Percentiles rank a stretch among this genome's conserved stretches.
phyloP scores from a whole-genome alignment of 257 asterid species.

The Phtheirospermum japonicum region DNA sequence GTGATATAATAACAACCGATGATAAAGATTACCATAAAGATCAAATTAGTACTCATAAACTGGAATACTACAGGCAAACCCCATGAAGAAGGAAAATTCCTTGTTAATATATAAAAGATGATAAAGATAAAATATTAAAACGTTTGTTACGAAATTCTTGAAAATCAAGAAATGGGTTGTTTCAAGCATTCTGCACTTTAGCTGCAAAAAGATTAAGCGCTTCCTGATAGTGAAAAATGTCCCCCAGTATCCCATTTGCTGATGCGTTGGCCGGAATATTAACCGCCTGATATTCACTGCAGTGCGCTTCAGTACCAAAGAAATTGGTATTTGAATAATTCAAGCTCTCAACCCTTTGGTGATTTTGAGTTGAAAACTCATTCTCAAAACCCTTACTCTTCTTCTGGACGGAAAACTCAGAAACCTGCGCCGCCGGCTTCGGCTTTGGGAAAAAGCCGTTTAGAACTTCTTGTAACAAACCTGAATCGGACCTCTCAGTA shows the following conservation, averaged over 20 bases:
- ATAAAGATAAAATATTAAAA: no score
- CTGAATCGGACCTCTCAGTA: conserved; percentile 40
- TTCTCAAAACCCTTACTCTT: neutral
- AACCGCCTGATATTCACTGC: conserved; percentile 21
- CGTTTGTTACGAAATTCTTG: no score
- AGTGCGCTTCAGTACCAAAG: conserved; percentile 16
- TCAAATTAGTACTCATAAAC: no score
- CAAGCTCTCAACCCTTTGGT: no score
- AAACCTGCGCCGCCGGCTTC: conserved; percentile 27
- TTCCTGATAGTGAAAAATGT: conserved; percentile 38
- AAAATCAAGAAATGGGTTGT: no score
- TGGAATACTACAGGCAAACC: no score
- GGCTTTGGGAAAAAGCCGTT: conserved; percentile 40
- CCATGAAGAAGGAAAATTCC: no score
- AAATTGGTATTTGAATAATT: neutral
- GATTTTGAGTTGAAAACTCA: no score
- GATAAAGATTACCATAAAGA: no score
- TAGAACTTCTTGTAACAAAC: conserved; percentile 38
- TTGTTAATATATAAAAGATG: no score
- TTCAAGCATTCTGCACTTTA: conserved; percentile 31
- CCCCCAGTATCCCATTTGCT: conserved; percentile 32
- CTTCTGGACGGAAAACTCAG: neutral
- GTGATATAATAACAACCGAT: no score
- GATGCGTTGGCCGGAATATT: conserved; percentile 20
- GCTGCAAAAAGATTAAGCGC: conserved; percentile 31